Evolutionary conservation across 495 filamentous ascomycete species (phyloP), one percentile per base, ranked within the genome.

Genomic region (Xylaria venustula): DNA sequence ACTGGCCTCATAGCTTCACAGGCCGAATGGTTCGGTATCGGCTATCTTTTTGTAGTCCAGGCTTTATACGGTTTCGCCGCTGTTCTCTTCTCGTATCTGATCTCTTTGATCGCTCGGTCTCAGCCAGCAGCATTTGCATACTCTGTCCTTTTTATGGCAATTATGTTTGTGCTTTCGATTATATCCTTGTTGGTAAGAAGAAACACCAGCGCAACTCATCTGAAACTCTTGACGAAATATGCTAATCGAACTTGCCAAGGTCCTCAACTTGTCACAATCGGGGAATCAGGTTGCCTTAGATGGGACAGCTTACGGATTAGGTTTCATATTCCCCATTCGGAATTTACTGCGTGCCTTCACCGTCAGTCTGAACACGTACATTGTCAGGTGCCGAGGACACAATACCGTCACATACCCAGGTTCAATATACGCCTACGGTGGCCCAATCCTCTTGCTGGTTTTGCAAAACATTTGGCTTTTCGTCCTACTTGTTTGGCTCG

Each of bases 391-490:
- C 40, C 65, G 65, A 3, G 65, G 65, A 11, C 34, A 51, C 7
- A 60, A 48, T 15, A 62, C 56, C 60, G 54, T 68, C 58, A 65
- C 65, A 23, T 71, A 74, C 60, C 71, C 75, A 59, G 69, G 78
- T 2, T 75, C 76, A 15, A 70, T 76, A 15, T 80, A 79, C 44
- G 77, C 76, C 3, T 74, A 90, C 67, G 91, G 91, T 46, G 87
- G 87, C 0, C 89, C 91, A 3, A 91, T 96, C 51, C 69, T 89
- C 3, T 92, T 93, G 63, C 80, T 94, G 15, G 80, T 91, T 46
- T 28, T 86, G 0, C 91, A 96, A 67, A 82, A 81, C 0, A 66
- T 89, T 22, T 32, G 88, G 25, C 79, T 93, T 3, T 90, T 92
- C 63, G 71, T 73, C 3, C 63, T 90, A 25, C 79, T 94, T 1